phyloP scores from a whole-genome alignment of 2,329 filamentous ascomycete species.

The Aspergillus fumigatus region DNA sequence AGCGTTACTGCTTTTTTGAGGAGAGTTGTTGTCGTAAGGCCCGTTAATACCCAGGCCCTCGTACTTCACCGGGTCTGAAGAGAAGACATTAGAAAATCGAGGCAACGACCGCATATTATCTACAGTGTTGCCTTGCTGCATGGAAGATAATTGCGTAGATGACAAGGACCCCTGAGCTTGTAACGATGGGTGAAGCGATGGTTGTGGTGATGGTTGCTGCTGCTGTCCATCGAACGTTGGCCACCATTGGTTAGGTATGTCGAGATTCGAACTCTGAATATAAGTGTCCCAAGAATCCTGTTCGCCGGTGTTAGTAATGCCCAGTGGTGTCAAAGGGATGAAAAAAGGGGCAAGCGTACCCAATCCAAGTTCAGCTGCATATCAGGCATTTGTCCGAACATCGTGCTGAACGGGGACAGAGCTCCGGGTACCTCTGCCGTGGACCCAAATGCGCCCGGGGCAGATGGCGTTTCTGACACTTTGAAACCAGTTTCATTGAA shows the following conservation, averaged over 20 bases:
- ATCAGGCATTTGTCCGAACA: slow-evolving; percentile 54
- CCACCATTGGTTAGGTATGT: slow-evolving; percentile 39
- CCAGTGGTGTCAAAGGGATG: neutral
- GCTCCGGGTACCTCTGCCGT: slow-evolving; percentile 38
- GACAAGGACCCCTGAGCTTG: slow-evolving; percentile 19
- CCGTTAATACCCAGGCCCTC: neutral
- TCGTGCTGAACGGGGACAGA: slow-evolving; percentile 49
- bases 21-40: neutral
- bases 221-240: slow-evolving; percentile 31
- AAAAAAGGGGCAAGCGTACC: slow-evolving; percentile 44
- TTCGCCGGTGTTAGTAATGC: slow-evolving; percentile 14
- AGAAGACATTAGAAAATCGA: slow-evolving; percentile 13
- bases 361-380: slow-evolving; percentile 57
- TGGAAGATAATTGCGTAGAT: slow-evolving; percentile 14
- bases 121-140: slow-evolving; percentile 13
- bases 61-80: slow-evolving; percentile 1
- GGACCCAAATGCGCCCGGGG: slow-evolving; percentile 18
- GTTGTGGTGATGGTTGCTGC: slow-evolving; percentile 17
- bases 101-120: slow-evolving; percentile 14
- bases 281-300: slow-evolving; percentile 67
- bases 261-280: slow-evolving; percentile 55
- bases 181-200: slow-evolving; percentile 2
- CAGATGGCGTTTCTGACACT: slow-evolving; percentile 24
- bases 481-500: slow-evolving; percentile 29
- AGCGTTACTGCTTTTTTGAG: neutral